phyloP scores from a whole-genome alignment of 352 stramenopile genomes.

The Phytophthora fragariae region DNA sequence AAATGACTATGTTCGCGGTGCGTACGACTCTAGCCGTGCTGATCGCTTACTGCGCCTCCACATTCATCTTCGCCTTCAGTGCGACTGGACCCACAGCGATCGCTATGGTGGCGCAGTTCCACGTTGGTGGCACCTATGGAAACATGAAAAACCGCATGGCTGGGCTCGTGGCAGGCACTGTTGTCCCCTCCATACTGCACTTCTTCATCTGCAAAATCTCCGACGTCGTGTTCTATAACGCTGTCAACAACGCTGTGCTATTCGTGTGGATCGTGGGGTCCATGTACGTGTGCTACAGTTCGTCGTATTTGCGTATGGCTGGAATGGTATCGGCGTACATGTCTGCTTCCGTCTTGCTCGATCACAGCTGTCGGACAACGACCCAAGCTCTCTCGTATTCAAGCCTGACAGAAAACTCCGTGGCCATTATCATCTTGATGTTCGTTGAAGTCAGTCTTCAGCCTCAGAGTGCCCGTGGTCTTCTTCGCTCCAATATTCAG shows the following conservation, averaged over 20 bases:
- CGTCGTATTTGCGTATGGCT: conserved; percentile 56
- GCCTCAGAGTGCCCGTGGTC: conserved; percentile 55
- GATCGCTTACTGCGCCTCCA: conserved; percentile 60
- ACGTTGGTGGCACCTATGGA: conserved; percentile 73
- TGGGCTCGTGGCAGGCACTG: conserved; percentile 71
- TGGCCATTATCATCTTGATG: conserved; percentile 77
- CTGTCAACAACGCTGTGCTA: conserved; percentile 68
- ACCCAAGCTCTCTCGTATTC: conserved; percentile 56
- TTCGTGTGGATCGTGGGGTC: conserved; percentile 69
- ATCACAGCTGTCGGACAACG: conserved; percentile 50
- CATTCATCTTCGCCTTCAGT: conserved; percentile 76
- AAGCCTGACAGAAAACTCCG: conserved; percentile 67
- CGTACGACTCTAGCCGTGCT: conserved; percentile 66
- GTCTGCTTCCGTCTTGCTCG: conserved; percentile 62
- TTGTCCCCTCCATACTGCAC: conserved; percentile 75
- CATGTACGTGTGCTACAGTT: conserved; percentile 80
- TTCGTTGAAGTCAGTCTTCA: conserved; percentile 58
- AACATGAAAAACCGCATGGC: conserved; percentile 71
- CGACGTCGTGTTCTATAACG: conserved; percentile 54
- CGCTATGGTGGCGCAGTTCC: conserved; percentile 68
- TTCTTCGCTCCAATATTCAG: conserved; percentile 69
- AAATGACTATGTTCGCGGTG: conserved; percentile 57
- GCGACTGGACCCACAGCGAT: conserved; percentile 67
- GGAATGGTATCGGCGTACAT: conserved; percentile 80
- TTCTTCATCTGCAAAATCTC: conserved; percentile 75